A percentile compares a stretch with the other conserved stretches of the same genome.
These are phyloP conservation scores for Cystofilobasidium capitatum DNA, from an alignment of 768 basidiomycete species.

Conservation along the genomic window DNA sequence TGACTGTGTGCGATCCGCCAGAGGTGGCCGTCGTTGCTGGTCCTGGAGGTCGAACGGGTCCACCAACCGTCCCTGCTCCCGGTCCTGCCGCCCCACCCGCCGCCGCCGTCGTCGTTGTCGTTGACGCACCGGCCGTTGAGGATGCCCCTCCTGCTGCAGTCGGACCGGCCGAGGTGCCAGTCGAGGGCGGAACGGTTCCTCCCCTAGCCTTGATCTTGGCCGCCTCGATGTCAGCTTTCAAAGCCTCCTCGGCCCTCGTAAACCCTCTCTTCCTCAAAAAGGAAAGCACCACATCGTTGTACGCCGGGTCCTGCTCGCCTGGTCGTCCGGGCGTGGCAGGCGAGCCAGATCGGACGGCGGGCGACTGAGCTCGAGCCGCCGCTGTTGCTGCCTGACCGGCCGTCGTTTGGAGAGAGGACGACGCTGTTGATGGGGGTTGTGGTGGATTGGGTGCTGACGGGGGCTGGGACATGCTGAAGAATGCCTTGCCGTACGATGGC, in stretches of 20 bases:
- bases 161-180: neutral
- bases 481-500: neutral
- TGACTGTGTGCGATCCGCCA: constrained; percentile 10
- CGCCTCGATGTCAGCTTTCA: constrained; percentile 22
- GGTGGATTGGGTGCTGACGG: neutral
- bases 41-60: neutral
- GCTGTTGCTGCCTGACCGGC: too few species aligned
- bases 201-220: neutral
- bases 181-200: neutral
- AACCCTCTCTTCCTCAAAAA: constrained; percentile 22
- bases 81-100: neutral
- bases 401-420: too few species aligned
- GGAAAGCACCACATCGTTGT: constrained; percentile 25
- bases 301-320: constrained; percentile 18
- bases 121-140: neutral
- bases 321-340: neutral
- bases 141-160: neutral
- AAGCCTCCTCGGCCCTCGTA: constrained; percentile 11
- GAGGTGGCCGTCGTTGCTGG: neutral
- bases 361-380: too few species aligned
- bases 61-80: neutral
- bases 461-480: neutral
- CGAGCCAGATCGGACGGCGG: neutral
- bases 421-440: too few species aligned
- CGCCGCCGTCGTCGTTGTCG: neutral